Evolutionary conservation across 257 asterid species (phyloP), one percentile per base, ranked within the genome.

Genomic region (Rhazya stricta): DNA sequence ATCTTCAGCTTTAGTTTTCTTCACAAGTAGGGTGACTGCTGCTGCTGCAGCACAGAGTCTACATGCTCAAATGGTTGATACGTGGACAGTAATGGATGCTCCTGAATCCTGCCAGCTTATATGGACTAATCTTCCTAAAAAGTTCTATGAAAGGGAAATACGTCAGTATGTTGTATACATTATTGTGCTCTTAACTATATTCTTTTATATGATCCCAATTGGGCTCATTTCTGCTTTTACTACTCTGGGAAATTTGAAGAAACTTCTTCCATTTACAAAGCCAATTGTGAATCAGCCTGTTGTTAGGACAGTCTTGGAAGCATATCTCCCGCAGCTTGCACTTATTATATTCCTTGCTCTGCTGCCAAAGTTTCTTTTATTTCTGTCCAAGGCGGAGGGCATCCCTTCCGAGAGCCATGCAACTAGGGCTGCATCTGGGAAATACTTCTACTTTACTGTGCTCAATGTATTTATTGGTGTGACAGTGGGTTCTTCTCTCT

Each of bases 401-500:
- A 94, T 94, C 56, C 89, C 98, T 57, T 85, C 96, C 0, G 80
- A 77, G 80, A 86, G 92, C 78, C 99, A 94, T 67, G 94, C 82
- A 23, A 80, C 71, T 9, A 88, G 99, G 81, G 99, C 99, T 57
- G 89, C 99, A 32, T 85, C 99, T 0, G 99, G 99, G 73, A 94
- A 94, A 83, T 94, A 86, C 81, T 94, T 85, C 81, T 94, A 92
- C 75, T 94, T 94, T 69, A 76, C 89, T 0, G 92, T 94, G 78
- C 82, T 94, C 15, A 92, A 94, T 76, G 98, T 94, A 16, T 94
- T 94, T 78, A 82, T 94, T 61, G 99, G 97, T 77, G 98, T 94
- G 50, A 94, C 99, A 7, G 5, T 94, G 15, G 89, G 96, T 36
- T 86, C 90, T 19, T 76, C 97, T 5, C 97, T 94, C 61, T 91